phyloP scores from a whole-genome alignment of 1,284 basidiomycete species.

The Trametes polyzona region DNA sequence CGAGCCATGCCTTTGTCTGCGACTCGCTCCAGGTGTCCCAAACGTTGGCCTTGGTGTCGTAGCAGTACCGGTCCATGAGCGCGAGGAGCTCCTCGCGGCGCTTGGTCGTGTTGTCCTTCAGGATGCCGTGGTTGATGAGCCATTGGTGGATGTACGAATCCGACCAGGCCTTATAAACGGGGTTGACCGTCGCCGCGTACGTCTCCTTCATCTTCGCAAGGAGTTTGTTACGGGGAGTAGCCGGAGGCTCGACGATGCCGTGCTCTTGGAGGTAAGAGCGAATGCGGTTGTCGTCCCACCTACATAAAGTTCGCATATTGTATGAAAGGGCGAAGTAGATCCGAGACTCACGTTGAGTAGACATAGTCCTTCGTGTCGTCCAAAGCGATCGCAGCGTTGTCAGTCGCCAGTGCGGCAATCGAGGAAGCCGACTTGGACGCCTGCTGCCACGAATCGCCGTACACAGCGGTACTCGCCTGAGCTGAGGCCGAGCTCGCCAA shows the following conservation, averaged over 20 bases:
- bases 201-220: conserved; percentile 68
- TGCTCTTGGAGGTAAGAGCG: conserved; percentile 75
- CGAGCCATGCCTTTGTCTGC: conserved; percentile 70
- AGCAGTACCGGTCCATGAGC: conserved; percentile 84
- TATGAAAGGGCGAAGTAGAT: neutral
- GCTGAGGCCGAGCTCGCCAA: conserved; percentile 44
- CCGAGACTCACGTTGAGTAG: conserved; percentile 59
- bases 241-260: conserved; percentile 63
- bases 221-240: conserved; percentile 70
- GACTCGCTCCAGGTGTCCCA: conserved; percentile 76
- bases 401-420: conserved; percentile 46
- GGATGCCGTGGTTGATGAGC: conserved; percentile 79
- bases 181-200: conserved; percentile 65
- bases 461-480: conserved; percentile 58
- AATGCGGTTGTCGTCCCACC: conserved; percentile 80
- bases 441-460: conserved; percentile 55
- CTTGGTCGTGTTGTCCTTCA: conserved; percentile 62
- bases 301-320: conserved; percentile 5
- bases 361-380: conserved; percentile 85
- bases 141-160: conserved; percentile 83
- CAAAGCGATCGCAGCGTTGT: conserved; percentile 57
- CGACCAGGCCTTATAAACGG: conserved; percentile 85
- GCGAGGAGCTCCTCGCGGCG: conserved; percentile 71
- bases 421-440: conserved; percentile 48
- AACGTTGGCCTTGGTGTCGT: conserved; percentile 54